Conservation (phyloP, 371 early-diverging fungal genomes). For the Choanephora cucurbitarum region DNA sequence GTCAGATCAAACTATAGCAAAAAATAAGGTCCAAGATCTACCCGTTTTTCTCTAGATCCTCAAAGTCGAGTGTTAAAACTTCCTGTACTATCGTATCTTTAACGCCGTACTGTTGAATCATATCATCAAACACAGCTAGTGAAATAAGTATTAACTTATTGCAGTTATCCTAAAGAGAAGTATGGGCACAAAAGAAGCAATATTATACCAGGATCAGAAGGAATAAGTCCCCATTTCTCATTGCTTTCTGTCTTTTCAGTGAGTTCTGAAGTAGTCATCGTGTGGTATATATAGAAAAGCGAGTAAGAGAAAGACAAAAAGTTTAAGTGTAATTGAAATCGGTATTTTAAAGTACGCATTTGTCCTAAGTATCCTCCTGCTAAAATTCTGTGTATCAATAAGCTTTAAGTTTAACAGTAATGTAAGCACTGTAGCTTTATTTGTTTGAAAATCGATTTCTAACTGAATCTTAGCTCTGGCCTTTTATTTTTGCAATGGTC, state of each 20-base stretch:
- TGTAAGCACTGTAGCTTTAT: too few relatives aligned
- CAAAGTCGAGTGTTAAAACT: constrained; percentile 16
- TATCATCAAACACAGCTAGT: constrained; percentile 20
- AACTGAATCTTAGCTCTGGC: too few relatives aligned
- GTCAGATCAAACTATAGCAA: not conserved
- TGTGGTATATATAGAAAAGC: too few relatives aligned
- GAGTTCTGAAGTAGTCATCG: not conserved
- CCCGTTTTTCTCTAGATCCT: constrained; percentile 8
- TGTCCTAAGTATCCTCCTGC: too few relatives aligned
- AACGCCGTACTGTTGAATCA: constrained; percentile 18
- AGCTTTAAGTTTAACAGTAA: too few relatives aligned
- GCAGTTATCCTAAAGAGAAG: not conserved
- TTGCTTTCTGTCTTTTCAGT: not conserved
- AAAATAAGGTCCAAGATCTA: not conserved
- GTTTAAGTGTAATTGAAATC: too few relatives aligned
- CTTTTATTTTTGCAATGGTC: too few relatives aligned
- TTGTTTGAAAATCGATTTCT: too few relatives aligned
- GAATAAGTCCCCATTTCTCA: constrained; percentile 19
- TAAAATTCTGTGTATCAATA: too few relatives aligned
- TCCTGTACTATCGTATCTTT: constrained; percentile 18
- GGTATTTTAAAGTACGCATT: too few relatives aligned
- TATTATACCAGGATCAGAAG: constrained; percentile 25
- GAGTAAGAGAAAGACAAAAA: too few relatives aligned
- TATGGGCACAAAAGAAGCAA: too few relatives aligned
- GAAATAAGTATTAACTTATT: not conserved